phyloP scores from a whole-genome alignment of 805 yeast species.

The Monosporozyma yasuniensis region DNA sequence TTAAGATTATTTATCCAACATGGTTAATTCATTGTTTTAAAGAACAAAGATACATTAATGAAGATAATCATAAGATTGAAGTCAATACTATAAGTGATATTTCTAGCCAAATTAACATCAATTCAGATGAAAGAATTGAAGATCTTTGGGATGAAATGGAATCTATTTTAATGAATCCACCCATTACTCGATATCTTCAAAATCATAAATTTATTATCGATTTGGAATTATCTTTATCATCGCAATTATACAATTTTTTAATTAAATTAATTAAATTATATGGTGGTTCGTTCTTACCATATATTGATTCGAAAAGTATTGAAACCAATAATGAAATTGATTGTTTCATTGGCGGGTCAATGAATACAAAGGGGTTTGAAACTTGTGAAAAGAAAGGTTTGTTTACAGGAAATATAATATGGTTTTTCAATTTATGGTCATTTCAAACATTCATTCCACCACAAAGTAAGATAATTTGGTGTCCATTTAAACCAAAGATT shows the following conservation, averaged over 20 bases:
- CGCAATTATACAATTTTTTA: slow-evolving; percentile 34
- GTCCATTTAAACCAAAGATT: slow-evolving; percentile 48
- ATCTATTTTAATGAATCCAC: neutral
- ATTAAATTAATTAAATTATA: slow-evolving; percentile 37
- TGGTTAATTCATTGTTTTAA: slow-evolving; percentile 73
- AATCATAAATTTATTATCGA: slow-evolving; percentile 44
- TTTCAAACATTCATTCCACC: slow-evolving; percentile 51
- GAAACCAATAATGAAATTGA: slow-evolving; percentile 27
- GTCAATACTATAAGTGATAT: slow-evolving; percentile 4
- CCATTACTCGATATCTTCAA: slow-evolving; percentile 1
- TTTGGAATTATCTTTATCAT: slow-evolving; percentile 47
- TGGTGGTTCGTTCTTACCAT: slow-evolving; percentile 44
- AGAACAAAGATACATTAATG: slow-evolving; percentile 42
- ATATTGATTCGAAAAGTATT: slow-evolving; percentile 14
- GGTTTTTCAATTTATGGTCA: slow-evolving; percentile 66
- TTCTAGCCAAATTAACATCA: neutral
- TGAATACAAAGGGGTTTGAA: slow-evolving; percentile 49
- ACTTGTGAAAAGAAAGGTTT: slow-evolving; percentile 32
- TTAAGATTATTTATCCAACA: slow-evolving; percentile 60
- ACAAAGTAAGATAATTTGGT: slow-evolving; percentile 47
- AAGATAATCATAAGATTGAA: slow-evolving; percentile 40
- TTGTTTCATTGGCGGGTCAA: slow-evolving; percentile 53
- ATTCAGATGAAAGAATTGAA: slow-evolving; percentile 6
- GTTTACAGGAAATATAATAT: slow-evolving; percentile 56
- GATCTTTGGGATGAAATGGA: slow-evolving; percentile 8